A percentile compares a stretch with the other conserved stretches of the same genome.
These are phyloP conservation scores for Sanghuangporus weigelae DNA, from an alignment of 1,284 basidiomycete genomes.

Conservation along the genomic window DNA sequence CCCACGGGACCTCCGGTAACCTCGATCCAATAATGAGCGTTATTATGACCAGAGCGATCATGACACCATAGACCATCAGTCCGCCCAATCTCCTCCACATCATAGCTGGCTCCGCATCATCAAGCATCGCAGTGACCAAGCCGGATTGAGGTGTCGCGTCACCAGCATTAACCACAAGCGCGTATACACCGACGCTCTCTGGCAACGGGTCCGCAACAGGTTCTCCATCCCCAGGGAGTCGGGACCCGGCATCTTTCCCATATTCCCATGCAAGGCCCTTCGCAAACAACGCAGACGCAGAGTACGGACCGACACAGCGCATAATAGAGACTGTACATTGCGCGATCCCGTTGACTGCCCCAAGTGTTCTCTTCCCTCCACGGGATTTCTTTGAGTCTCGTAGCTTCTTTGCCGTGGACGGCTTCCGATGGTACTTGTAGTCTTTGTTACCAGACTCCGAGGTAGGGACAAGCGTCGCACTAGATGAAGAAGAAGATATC, in stretches of 20 bases:
- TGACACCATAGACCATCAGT: constrained; percentile 7
- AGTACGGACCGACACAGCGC: constrained; percentile 46
- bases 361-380: constrained; percentile 22
- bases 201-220: background rate
- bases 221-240: background rate
- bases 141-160: background rate
- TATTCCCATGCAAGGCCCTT: constrained; percentile 7
- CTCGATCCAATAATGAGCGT: constrained; percentile 20
- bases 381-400: constrained; percentile 22
- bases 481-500: constrained; percentile 6
- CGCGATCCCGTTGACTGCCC: constrained; percentile 37
- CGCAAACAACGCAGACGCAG: constrained; percentile 34
- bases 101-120: background rate
- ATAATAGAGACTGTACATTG: constrained; percentile 50
- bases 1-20: constrained; percentile 13
- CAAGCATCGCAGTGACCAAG: background rate
- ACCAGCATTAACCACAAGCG: background rate
- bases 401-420: background rate
- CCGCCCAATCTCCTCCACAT: background rate
- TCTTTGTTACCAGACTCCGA: background rate
- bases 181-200: background rate
- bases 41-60: constrained; percentile 21
- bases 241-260: background rate
- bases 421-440: constrained; percentile 18
- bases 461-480: constrained; percentile 5